Conservation (phyloP, 176 grass and related monocot species). For the Leersia perrieri region DNA sequence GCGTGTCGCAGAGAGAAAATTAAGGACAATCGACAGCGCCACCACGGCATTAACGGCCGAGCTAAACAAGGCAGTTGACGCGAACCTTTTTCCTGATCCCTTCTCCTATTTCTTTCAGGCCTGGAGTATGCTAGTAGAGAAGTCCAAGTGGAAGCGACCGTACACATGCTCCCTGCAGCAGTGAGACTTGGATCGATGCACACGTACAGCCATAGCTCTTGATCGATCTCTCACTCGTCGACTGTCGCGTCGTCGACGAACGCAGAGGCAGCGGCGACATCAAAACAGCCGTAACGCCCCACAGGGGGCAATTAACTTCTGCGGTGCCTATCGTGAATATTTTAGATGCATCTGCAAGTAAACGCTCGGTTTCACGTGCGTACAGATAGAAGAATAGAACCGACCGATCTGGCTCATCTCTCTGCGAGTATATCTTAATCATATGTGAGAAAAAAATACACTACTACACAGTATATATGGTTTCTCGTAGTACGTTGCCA, state of each 20-base stretch:
- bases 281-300: slow-evolving; percentile 5
- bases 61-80: slow-evolving; percentile 37
- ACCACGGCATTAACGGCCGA: slow-evolving; percentile 19
- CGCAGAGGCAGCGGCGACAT: neutral
- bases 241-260: neutral
- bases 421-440: slow-evolving; percentile 2
- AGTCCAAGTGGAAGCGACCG: slow-evolving; percentile 24
- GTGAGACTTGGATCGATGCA: too few species aligned
- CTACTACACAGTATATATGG: neutral
- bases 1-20: neutral
- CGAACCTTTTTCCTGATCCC: slow-evolving; percentile 32
- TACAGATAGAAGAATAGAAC: slow-evolving; percentile 16
- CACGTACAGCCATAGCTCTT: neutral
- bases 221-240: neutral
- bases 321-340: neutral
- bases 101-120: slow-evolving; percentile 23
- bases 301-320: neutral
- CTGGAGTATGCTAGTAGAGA: neutral
- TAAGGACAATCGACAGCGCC: slow-evolving; percentile 9
- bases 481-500: slow-evolving; percentile 22
- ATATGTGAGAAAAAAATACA: neutral
- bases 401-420: neutral
- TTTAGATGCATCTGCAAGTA: slow-evolving; percentile 15
- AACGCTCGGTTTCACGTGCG: slow-evolving; percentile 43
- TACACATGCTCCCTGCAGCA: neutral